These are phyloP conservation scores for Phialophora chinensis DNA, from an alignment of 2,329 filamentous ascomycete genomes.

Conservation along the genomic window DNA sequence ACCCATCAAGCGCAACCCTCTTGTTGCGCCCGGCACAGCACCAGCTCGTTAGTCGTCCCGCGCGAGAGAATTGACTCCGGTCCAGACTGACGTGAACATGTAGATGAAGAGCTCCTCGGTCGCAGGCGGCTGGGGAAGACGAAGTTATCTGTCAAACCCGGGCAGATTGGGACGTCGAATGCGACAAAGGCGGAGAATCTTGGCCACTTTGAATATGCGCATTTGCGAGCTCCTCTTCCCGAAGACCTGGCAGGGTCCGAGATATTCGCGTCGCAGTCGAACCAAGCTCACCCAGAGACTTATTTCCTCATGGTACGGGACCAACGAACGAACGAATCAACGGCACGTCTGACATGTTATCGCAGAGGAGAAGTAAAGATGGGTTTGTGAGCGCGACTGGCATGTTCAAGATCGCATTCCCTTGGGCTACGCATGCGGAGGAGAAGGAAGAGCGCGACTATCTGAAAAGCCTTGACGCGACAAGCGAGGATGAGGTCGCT, in stretches of 20 bases:
- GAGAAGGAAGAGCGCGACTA: slow-evolving; percentile 69
- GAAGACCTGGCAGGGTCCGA: slow-evolving; percentile 86
- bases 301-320: slow-evolving; percentile 86
- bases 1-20: slow-evolving; percentile 54
- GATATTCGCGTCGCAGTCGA: slow-evolving; percentile 79
- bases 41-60: slow-evolving; percentile 51
- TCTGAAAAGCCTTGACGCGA: slow-evolving; percentile 78
- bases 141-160: slow-evolving; percentile 81
- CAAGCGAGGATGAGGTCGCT: slow-evolving; percentile 88
- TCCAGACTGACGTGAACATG: slow-evolving; percentile 21
- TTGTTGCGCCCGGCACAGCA: slow-evolving; percentile 50
- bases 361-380: slow-evolving; percentile 67
- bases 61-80: background rate
- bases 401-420: slow-evolving; percentile 74
- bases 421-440: slow-evolving; percentile 66
- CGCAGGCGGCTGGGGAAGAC: slow-evolving; percentile 92
- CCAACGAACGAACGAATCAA: background rate
- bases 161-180: slow-evolving; percentile 71
- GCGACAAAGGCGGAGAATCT: slow-evolving; percentile 75
- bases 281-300: slow-evolving; percentile 72
- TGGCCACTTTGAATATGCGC: slow-evolving; percentile 92
- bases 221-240: slow-evolving; percentile 88
- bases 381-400: slow-evolving; percentile 70
- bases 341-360: slow-evolving; percentile 26
- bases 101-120: slow-evolving; percentile 76